Evolutionary conservation across 371 early-diverging fungal genomes (phyloP).

Genomic region (Circinella umbellata): DNA sequence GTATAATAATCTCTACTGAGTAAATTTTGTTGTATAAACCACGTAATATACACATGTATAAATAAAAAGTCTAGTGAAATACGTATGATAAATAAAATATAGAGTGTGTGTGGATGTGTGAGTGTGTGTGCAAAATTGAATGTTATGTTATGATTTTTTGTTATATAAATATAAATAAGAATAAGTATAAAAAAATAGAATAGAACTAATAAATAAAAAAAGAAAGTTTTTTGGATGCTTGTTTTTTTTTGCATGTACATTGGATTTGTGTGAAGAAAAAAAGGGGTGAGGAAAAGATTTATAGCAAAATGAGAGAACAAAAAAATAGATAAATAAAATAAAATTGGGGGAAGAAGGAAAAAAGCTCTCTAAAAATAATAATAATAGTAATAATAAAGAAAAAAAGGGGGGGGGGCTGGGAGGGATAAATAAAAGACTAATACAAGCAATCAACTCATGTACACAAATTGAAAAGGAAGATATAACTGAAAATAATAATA

Average conservation of each 20-base stretch:
- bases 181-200: too few relatives aligned
- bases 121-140: too few relatives aligned
- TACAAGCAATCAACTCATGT: slow-evolving; percentile 13
- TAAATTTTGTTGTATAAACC: too few relatives aligned
- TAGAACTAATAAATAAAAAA: too few relatives aligned
- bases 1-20: background rate
- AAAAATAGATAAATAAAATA: slow-evolving; percentile 11
- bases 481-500: background rate
- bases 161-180: too few relatives aligned
- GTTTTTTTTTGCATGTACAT: too few relatives aligned
- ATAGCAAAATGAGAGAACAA: background rate
- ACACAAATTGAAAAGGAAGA: slow-evolving; percentile 11
- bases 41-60: too few relatives aligned
- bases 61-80: too few relatives aligned
- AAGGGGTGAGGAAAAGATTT: background rate
- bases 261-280: background rate
- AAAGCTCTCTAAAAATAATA: background rate
- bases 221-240: too few relatives aligned
- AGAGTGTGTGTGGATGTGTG: too few relatives aligned
- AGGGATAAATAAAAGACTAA: slow-evolving; percentile 9
- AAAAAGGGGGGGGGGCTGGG: background rate
- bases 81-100: too few relatives aligned
- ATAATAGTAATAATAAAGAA: background rate
- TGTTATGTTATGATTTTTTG: too few relatives aligned
- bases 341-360: slow-evolving; percentile 4